Percentiles rank a stretch among this genome's conserved stretches.
Evolutionary conservation across 1,284 basidiomycete genomes (phyloP).

Genomic region (Termitomyces sp.): DNA sequence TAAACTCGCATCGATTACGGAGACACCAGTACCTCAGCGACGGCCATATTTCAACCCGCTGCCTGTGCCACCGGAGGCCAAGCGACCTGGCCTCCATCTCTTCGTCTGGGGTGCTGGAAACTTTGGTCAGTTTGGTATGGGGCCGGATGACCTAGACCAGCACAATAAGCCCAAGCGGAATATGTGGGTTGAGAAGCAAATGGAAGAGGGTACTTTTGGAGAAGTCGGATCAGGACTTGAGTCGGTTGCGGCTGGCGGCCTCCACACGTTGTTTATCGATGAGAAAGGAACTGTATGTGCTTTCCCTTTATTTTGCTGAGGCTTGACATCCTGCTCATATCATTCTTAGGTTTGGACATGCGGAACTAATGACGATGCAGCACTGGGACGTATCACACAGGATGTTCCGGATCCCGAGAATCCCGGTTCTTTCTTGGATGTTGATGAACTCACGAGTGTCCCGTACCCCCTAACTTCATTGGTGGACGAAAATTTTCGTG

Average conservation of each 20-base stretch:
- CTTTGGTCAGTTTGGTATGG: conserved; percentile 86
- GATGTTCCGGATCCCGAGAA: conserved; percentile 67
- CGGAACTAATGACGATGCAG: conserved; percentile 91
- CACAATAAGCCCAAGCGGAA: conserved; percentile 69
- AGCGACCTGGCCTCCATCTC: conserved; percentile 60
- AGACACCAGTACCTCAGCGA: conserved; percentile 29
- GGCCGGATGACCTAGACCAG: conserved; percentile 64
- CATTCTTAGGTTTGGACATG: conserved; percentile 71
- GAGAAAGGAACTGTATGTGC: conserved; percentile 74
- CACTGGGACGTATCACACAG: conserved; percentile 78
- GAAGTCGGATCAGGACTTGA: conserved; percentile 70
- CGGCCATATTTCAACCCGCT: conserved; percentile 59
- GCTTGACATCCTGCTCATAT: not conserved
- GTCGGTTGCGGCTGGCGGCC: conserved; percentile 71
- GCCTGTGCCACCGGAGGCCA: conserved; percentile 39
- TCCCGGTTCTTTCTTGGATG: conserved; percentile 52
- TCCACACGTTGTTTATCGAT: conserved; percentile 83
- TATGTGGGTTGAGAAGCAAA: conserved; percentile 57
- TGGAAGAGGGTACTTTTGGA: conserved; percentile 64
- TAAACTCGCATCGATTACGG: conserved; percentile 31
- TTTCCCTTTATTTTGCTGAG: not conserved
- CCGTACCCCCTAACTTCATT: conserved; percentile 74
- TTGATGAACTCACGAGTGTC: conserved; percentile 75
- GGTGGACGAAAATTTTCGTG: conserved; percentile 73
- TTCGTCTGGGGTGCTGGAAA: conserved; percentile 86